phyloP scores from a whole-genome alignment of 2,329 filamentous ascomycete genomes.

The Xylaria sp. region DNA sequence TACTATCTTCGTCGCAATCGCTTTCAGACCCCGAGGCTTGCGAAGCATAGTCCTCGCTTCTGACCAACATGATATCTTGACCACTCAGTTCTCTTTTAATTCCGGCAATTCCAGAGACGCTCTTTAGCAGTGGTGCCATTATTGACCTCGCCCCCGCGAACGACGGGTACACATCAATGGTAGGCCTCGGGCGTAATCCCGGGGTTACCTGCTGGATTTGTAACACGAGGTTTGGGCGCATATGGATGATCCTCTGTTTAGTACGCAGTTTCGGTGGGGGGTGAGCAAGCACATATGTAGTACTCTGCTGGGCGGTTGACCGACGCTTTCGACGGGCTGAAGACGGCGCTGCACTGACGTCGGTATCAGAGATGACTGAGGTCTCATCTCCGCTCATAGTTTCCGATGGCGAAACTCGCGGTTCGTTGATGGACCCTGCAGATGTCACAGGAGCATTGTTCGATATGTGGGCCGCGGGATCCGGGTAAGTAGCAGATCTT shows the following conservation, averaged over 20 bases:
- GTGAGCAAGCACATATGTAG: conserved; percentile 74
- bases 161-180: conserved; percentile 79
- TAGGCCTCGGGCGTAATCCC: conserved; percentile 71
- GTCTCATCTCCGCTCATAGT: conserved; percentile 62
- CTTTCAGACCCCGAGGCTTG: conserved; percentile 51
- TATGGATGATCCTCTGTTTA: conserved; percentile 72
- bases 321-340: conserved; percentile 54
- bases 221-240: conserved; percentile 75
- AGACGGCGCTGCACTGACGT: conserved; percentile 56
- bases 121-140: conserved; percentile 67
- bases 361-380: conserved; percentile 59
- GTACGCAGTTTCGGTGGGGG: conserved; percentile 69
- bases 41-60: conserved; percentile 72
- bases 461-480: conserved; percentile 31
- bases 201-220: conserved; percentile 76
- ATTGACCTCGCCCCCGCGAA: conserved; percentile 67
- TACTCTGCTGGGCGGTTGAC: conserved; percentile 65
- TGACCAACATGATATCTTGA: conserved; percentile 77
- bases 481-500: conserved; percentile 35
- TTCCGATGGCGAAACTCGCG: conserved; percentile 39
- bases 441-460: conserved; percentile 40
- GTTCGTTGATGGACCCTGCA: conserved; percentile 45
- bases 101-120: conserved; percentile 72
- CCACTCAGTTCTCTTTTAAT: conserved; percentile 71
- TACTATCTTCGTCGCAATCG: conserved; percentile 56